phyloP scores from a whole-genome alignment of 2,329 filamentous ascomycete genomes.

The Penicillium glabrum region DNA sequence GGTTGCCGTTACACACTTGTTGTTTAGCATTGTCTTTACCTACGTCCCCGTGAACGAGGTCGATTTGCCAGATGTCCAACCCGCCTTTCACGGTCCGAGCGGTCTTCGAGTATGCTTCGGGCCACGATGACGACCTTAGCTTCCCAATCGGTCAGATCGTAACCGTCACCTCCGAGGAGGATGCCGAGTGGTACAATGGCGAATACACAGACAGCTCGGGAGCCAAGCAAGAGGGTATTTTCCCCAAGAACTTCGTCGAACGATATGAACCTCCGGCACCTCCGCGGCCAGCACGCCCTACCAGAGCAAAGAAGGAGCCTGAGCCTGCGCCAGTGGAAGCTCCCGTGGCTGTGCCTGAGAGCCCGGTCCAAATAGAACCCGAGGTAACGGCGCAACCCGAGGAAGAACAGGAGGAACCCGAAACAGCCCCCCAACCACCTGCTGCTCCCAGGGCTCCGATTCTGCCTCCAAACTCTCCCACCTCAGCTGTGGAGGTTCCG shows the following conservation, averaged over 20 bases:
- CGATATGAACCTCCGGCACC: constrained; percentile 90
- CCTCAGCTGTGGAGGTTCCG: constrained; percentile 24
- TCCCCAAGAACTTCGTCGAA: constrained; percentile 96
- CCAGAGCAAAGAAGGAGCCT: constrained; percentile 66
- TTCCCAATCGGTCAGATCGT: constrained; percentile 87
- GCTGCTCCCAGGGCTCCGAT: constrained; percentile 23
- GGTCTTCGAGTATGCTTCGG: constrained; percentile 88
- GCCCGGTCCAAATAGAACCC: constrained; percentile 36
- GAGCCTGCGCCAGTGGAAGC: constrained; percentile 34
- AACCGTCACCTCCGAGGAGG: constrained; percentile 88
- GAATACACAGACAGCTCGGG: constrained; percentile 80
- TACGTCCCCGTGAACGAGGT: constrained; percentile 26
- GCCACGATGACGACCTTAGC: constrained; percentile 90
- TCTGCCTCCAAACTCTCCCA: constrained; percentile 22
- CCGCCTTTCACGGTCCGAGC: constrained; percentile 91
- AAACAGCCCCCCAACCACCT: constrained; percentile 18
- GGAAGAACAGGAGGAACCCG: constrained; percentile 26
- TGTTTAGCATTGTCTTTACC: constrained; percentile 20
- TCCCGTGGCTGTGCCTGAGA: constrained; percentile 22
- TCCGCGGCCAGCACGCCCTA: constrained; percentile 73
- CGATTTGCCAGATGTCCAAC: constrained; percentile 60
- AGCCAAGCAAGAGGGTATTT: constrained; percentile 77
- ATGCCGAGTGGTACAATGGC: constrained; percentile 89
- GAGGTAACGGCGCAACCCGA: constrained; percentile 27
- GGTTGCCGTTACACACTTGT: constrained; percentile 12